Base-by-base conservation (phyloP, 176 grass and related monocot species). In the Secale cereale region DNA sequence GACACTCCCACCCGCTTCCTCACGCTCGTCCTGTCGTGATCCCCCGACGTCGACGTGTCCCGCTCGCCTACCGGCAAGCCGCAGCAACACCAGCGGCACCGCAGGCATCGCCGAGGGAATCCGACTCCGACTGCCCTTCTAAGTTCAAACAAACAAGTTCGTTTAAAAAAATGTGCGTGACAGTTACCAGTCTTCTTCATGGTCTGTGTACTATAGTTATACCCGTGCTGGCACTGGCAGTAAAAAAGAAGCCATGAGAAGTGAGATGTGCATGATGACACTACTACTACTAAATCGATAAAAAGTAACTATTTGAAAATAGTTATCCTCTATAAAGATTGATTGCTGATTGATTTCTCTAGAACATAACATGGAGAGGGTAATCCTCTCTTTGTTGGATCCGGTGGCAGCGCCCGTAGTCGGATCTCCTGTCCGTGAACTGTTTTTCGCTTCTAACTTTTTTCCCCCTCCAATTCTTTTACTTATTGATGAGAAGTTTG, bases 61-160 rank as follows among this genome's bases (percentile, higher is more conserved):
- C 41, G 17, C 32, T 7, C 70, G 57, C 52, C 85, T 36, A 33
- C 62, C 78, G 10, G 45, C 59, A 45, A 45, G 65, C 31, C 1
- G 30, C 64, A 31, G 62, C 62, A 65, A 14, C 20, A 17, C 16
- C 31, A 4, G 54, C 54, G 64, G 33, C 31, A 70, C 76, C 57
- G 54, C 65, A 19, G 41, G 39, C 87, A 66, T 52, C 76, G 81
- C 19, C 79, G 68, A 76, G 61, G 11, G 82, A 89, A 89, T 89
- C 87, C 77, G 41, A 52, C 48, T 52, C 48, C 48, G 16, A 20
- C 40, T 16, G 5, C 22, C 28, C 41, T 50, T 25, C 16, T 2
- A 50, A 50, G 46, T n/a, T 7, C 67, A 35, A 70, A 23, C 67
- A 5, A 32, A 67, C 2, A 2, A n/a, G 10, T 23, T 39, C 6